Base-by-base conservation (phyloP, 1,284 basidiomycete genomes). In the Fomitopsis schrenkii region DNA sequence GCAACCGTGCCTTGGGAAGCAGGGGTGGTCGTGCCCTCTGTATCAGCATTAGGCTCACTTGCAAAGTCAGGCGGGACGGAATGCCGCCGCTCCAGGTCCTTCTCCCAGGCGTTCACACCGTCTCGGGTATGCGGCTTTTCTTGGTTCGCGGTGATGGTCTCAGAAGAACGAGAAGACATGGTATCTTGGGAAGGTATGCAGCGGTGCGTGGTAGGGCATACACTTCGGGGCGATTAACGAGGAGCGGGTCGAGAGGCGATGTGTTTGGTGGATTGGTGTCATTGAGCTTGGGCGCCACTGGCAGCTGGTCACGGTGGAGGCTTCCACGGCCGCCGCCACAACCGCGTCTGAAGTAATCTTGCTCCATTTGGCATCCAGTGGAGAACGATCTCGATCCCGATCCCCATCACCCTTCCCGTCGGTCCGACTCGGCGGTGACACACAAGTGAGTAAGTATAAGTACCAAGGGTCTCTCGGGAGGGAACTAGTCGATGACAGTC, bases 151-250 rank as follows among this genome's bases (percentile, higher is more conserved):
- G 41, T 22, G 44, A 57, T n/a, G 8, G 61, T 59, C 42, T 59
- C 61, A 50, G 61, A 58, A n/a, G 61, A 40, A 14, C 35, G 50
- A 15, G 36, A 26, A 33, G 57, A 59, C 61, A 62, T 62, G 35
- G 50, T 28, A 28, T 26, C 7, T 46, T 26, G 22, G 45, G 12
- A 48, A n/a, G 26, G 8, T 2, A 1, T 22, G 33, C 4, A 53
- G 48, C n/a, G 12, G 22, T 22, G 22, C 22, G 22, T 22, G 22
- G 50, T 33, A 54, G n/a, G 52, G 52, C 38, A 40, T 40, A 26
- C 35, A 17, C 22, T 38, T 35, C 19, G 15, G 19, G n/a, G 22
- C 36, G n/a, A 15, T 22, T 54, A 38, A 30, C n/a, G 52, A 17
- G 52, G 22, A 9, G 12, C 4, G 35, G 33, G 52, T 33, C 7